Evolutionary conservation across 2,329 filamentous ascomycete species (phyloP), one percentile per base, ranked within the genome.

Genomic region (Ustulina deusta): DNA sequence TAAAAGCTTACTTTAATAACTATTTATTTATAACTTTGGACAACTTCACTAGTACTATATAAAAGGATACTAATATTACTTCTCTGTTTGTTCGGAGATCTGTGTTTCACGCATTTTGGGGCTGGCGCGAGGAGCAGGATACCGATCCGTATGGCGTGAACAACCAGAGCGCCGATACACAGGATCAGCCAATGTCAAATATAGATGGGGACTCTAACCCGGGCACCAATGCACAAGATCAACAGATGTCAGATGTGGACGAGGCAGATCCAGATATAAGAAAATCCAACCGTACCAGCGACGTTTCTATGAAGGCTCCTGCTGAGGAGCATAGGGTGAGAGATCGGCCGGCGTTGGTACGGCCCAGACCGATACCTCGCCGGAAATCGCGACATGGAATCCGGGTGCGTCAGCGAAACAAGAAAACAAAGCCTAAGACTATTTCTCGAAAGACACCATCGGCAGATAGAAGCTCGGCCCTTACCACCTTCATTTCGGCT

Each of bases 71-170:
- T n/a, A 51, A 63, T 36, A 63, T 63, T 27, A 56, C 36, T 3
- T 63, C 36, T 56, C 36, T 63, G 13, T 63, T 63, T 20, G 61
- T 63, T 38, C 61, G 61, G 42, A 63, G 61, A 38, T 56, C 49
- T 9, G 29, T 63, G 25, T 63, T 63, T 38, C 25, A 46, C 32
- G 49, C 49, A 15, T 63, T 63, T 38, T 64, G 27, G 29, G 20
- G 61, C 40, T 6, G 51, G 15, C 17, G 6, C 20, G 20, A 55
- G 36, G 36, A 17, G 6, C 27, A 52, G 3, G 3, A 34, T 34
- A 52, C 15, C 15, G 17, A 52, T 5, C 27, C 34, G 27, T 1
- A 52, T 34, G 15, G 25, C 15, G 11, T 5, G 6, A 15, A 34
- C 4, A 34, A 6, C 49, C 3, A 22, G 17, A 15, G 17, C 17